Evolutionary conservation across 768 basidiomycete species (phyloP).

Genomic region (Leccinum boreale): DNA sequence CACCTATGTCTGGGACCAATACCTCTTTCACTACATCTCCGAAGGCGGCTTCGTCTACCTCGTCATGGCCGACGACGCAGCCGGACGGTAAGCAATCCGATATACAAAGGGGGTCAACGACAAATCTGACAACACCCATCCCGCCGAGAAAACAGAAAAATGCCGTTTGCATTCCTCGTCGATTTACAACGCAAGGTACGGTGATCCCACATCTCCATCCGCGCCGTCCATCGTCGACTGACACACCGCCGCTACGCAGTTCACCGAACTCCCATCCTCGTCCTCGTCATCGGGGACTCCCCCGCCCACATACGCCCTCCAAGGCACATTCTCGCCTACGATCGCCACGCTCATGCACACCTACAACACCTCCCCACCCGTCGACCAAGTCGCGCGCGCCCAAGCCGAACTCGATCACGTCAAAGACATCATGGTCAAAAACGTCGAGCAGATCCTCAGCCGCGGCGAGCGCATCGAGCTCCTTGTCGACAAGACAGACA

Average conservation of each 20-base stretch:
- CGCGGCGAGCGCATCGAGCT: conserved; percentile 95
- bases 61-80: conserved; percentile 92
- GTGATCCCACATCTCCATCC: neutral
- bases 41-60: conserved; percentile 85
- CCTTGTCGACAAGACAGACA: conserved; percentile 95
- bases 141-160: conserved; percentile 48
- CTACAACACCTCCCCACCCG: conserved; percentile 85
- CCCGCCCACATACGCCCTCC: conserved; percentile 59
- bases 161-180: conserved; percentile 90
- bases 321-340: conserved; percentile 66
- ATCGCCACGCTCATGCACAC: conserved; percentile 77
- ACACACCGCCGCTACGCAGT: conserved; percentile 35
- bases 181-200: conserved; percentile 78
- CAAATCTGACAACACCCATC: neutral
- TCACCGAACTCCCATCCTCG: conserved; percentile 59
- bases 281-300: conserved; percentile 34
- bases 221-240: neutral
- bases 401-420: conserved; percentile 87
- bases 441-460: conserved; percentile 93
- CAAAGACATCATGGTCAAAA: conserved; percentile 98
- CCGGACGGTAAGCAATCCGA: conserved; percentile 64
- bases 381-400: conserved; percentile 86
- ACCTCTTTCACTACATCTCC: conserved; percentile 91
- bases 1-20: conserved; percentile 90
- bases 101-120: neutral